Conservation (phyloP, 2,329 filamentous ascomycete genomes). For the Periconia digitata region DNA sequence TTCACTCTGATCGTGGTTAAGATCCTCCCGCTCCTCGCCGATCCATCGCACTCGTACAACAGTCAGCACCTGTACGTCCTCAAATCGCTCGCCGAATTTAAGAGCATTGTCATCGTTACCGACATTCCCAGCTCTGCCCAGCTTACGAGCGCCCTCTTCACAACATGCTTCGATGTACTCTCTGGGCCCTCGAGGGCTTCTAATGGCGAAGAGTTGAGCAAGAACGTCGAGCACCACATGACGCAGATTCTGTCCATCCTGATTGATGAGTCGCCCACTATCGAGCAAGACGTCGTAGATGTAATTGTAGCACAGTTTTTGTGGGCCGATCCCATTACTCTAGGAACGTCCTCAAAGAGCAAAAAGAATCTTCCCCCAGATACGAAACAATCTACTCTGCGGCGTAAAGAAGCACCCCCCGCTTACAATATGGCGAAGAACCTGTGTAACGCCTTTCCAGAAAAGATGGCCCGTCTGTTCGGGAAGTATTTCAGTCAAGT, state of each 20-base stretch:
- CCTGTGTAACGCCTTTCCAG: slow-evolving; percentile 83
- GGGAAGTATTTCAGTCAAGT: slow-evolving; percentile 97
- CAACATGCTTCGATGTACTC: slow-evolving; percentile 87
- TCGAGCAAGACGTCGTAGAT: slow-evolving; percentile 83
- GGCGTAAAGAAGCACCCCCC: slow-evolving; percentile 84
- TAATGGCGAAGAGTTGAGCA: slow-evolving; percentile 79
- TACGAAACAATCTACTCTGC: slow-evolving; percentile 76
- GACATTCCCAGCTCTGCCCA: slow-evolving; percentile 82
- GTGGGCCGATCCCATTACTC: slow-evolving; percentile 71
- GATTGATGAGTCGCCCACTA: slow-evolving; percentile 78
- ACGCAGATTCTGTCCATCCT: slow-evolving; percentile 80
- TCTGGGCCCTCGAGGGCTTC: slow-evolving; percentile 74
- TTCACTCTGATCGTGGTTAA: slow-evolving; percentile 85
- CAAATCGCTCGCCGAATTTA: slow-evolving; percentile 84
- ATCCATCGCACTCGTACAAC: slow-evolving; percentile 88
- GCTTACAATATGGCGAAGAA: slow-evolving; percentile 97
- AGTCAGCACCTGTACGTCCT: slow-evolving; percentile 91
- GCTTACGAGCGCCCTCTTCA: slow-evolving; percentile 74
- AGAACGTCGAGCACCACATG: slow-evolving; percentile 93
- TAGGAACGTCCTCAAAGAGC: slow-evolving; percentile 49
- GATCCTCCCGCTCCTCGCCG: slow-evolving; percentile 80
- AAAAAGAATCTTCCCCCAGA: slow-evolving; percentile 61
- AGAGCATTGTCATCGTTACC: slow-evolving; percentile 88
- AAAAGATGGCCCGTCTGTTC: slow-evolving; percentile 93
- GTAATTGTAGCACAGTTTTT: slow-evolving; percentile 95